Conservation (phyloP, 1,284 basidiomycete genomes). For the Ceratorhiza oryzae-sativae region DNA sequence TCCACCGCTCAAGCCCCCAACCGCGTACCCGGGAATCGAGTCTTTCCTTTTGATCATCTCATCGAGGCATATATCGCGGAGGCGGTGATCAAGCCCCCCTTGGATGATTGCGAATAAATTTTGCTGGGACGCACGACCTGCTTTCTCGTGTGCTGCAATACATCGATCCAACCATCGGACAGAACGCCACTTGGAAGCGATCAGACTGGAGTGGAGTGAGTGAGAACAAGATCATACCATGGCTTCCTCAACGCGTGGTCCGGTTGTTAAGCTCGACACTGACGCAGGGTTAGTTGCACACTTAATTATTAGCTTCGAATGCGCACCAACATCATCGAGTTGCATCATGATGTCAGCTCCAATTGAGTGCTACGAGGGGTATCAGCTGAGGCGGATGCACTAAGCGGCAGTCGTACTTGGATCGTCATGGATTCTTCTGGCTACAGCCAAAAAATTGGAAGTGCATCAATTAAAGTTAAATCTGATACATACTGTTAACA, state of each 20-base stretch:
- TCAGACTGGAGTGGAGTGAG: too few relatives aligned
- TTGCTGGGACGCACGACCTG: constrained; percentile 67
- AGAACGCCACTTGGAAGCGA: constrained; percentile 71
- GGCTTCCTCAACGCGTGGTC: constrained; percentile 80
- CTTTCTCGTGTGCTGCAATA: constrained; percentile 71
- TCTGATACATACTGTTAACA: constrained; percentile 72
- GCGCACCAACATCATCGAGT: constrained; percentile 83
- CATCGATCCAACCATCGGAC: constrained; percentile 87
- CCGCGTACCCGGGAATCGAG: constrained; percentile 78
- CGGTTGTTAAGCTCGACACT: constrained; percentile 77
- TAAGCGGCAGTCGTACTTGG: constrained; percentile 39
- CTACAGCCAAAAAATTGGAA: constrained; percentile 51
- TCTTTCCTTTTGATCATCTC: constrained; percentile 79
- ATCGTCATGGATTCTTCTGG: constrained; percentile 78
- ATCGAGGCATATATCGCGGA: constrained; percentile 76
- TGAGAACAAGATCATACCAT: constrained; percentile 60
- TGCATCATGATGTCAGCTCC: constrained; percentile 93
- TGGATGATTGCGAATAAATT: constrained; percentile 90
- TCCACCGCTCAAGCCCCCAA: constrained; percentile 79
- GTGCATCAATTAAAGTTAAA: constrained; percentile 40
- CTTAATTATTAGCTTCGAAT: neutral
- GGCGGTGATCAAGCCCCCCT: constrained; percentile 72
- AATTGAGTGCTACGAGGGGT: constrained; percentile 80
- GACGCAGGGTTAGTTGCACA: neutral
- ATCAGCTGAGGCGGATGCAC: neutral